Percentiles rank a stretch among this genome's conserved stretches.
These are phyloP conservation scores for Tuber microsphaerosporum DNA, from an alignment of 495 filamentous ascomycete genomes.

Conservation along the genomic window DNA sequence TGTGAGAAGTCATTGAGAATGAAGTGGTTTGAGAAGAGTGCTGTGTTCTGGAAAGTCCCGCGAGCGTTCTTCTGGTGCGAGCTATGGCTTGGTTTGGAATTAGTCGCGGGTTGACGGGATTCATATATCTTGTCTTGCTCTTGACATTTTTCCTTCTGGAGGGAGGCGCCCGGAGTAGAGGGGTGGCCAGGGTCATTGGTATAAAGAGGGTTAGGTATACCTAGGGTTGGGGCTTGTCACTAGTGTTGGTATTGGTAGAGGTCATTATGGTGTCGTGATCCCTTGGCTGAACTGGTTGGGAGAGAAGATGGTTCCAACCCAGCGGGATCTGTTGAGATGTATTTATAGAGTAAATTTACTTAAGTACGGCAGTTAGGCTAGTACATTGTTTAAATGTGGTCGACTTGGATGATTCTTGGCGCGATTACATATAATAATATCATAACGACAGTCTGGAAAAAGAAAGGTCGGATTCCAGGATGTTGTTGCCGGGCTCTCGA, in stretches of 20 bases:
- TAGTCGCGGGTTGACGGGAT: neutral
- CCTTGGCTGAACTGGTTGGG: neutral
- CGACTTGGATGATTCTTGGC: neutral
- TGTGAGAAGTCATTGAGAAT: constrained; percentile 31
- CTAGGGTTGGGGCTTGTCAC: neutral
- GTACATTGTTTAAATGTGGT: neutral
- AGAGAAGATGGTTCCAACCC: neutral
- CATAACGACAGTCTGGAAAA: neutral
- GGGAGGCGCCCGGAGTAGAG: neutral
- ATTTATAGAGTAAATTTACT: neutral
- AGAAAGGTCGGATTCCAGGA: neutral
- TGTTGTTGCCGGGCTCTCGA: neutral
- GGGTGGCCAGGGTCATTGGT: too few relatives aligned
- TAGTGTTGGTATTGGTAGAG: neutral
- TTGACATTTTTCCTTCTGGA: neutral
- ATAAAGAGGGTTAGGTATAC: neutral
- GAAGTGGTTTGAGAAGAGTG: constrained; percentile 16
- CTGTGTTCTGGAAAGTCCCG: neutral
- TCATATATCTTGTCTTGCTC: neutral
- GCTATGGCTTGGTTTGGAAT: neutral
- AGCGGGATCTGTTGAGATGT: neutral
- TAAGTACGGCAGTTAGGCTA: neutral
- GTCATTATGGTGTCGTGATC: neutral
- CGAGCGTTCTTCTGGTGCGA: neutral
- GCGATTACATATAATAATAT: neutral